Evolutionary conservation across 2,329 filamentous ascomycete species (phyloP).

Genomic region (Nemania bipapillata): DNA sequence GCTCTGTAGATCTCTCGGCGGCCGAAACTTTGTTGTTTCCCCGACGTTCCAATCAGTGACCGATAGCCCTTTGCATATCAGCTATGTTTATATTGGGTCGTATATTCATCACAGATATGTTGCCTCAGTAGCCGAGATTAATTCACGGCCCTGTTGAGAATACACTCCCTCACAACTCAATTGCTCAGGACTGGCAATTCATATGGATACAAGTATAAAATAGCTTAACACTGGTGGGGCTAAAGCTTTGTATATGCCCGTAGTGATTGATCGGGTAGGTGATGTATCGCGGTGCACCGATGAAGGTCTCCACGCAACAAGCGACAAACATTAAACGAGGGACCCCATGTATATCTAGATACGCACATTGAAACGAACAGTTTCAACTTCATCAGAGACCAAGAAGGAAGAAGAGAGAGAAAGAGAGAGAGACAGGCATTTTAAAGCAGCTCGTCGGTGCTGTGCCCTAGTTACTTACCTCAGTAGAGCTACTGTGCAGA

Average conservation of each 20-base stretch:
- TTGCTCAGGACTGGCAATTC: neutral
- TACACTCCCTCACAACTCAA: neutral
- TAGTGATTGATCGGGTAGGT: neutral
- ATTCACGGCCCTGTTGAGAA: conserved; percentile 1
- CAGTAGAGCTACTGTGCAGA: no score
- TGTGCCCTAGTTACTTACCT: no score
- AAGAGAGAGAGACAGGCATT: no score
- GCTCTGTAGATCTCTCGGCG: conserved; percentile 1
- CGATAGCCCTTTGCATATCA: neutral
- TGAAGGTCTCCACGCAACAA: neutral
- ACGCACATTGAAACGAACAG: neutral
- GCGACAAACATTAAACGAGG: neutral
- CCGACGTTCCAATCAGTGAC: neutral
- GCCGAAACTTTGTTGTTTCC: conserved; percentile 12
- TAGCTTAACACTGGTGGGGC: neutral
- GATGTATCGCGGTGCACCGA: neutral
- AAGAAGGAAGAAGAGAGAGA: neutral
- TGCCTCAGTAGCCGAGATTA: no score
- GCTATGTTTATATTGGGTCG: neutral
- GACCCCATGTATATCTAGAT: neutral
- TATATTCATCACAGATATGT: no score
- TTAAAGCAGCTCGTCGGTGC: no score
- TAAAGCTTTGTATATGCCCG: neutral
- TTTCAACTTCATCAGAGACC: neutral
- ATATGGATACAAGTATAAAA: no score